Evolutionary conservation across 805 yeast species (phyloP).

Genomic region (Kodamaea hsintzibuensis): DNA sequence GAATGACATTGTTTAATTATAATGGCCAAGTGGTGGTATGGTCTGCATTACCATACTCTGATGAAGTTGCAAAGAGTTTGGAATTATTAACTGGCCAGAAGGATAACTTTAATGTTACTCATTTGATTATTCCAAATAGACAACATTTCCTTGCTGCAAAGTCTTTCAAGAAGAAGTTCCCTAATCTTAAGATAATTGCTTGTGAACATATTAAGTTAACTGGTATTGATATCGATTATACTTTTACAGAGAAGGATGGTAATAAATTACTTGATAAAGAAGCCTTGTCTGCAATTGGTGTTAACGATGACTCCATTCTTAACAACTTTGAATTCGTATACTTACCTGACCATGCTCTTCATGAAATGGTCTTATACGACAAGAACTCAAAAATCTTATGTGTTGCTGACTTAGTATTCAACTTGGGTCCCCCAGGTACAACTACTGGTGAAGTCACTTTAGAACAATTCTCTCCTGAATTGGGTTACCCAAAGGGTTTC

Average conservation of each 20-base stretch:
- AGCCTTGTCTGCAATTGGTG: conserved; percentile 7
- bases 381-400: conserved; percentile 11
- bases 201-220: conserved; percentile 5
- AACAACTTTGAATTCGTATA: conserved; percentile 14
- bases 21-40: conserved; percentile 14
- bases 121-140: conserved; percentile 15
- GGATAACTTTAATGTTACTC: conserved; percentile 9
- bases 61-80: conserved; percentile 14
- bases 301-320: conserved; percentile 7
- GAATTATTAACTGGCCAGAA: conserved; percentile 11
- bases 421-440: conserved; percentile 11
- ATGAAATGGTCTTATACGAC: conserved; percentile 16
- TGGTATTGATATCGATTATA: conserved; percentile 6
- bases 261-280: conserved; percentile 12
- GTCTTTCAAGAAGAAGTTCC: conserved; percentile 13
- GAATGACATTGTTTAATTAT: conserved; percentile 41
- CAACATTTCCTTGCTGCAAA: conserved; percentile 15
- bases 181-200: conserved; percentile 15
- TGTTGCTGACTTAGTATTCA: conserved; percentile 16
- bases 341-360: conserved; percentile 12
- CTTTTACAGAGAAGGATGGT: conserved; percentile 12
- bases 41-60: conserved; percentile 17
- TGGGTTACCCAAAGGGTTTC: conserved; percentile 13
- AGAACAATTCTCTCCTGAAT: conserved; percentile 16
- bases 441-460: conserved; percentile 6